Evolutionary conservation across 2,329 filamentous ascomycete species (phyloP), one percentile per base, ranked within the genome.

Genomic region (Aspergillus viridinutans): DNA sequence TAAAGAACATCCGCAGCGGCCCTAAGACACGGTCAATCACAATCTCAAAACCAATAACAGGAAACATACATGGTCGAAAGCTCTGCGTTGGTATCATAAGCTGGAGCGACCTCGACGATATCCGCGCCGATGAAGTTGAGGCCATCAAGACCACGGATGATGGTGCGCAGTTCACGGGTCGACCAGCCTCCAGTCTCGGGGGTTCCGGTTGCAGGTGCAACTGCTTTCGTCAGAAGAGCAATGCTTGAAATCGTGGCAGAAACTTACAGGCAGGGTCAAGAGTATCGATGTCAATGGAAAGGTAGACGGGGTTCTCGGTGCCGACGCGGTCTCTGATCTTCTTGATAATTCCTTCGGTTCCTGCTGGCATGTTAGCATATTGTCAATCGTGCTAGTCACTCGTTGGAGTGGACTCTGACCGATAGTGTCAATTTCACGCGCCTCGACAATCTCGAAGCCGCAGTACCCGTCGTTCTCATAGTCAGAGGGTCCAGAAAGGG

Each of bases 401-500:
- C 4, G 8, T 9, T 9, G 23, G n/a, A 10, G 38, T n/a, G n/a
- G n/a, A n/a, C 17, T 32, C 42, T 23, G n/a, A 69, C 70, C 86
- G 58, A 88, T 87, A 7, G 80, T 85, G 69, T 89, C 86, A 58
- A 89, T 87, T 64, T 88, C 86, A 17, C 85, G 80, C 0, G 87
- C 90, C 75, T 92, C 89, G 48, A 92, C 85, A 60, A 92, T 92
- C 74, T 90, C 83, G 69, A 93, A 93, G 6, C 90, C 90, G 69
- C 88, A 90, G 75, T 92, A 92, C 32, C 89, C 89, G 70, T 94
- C 90, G 69, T 93, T 90, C 64, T 90, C 89, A 72, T 92, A 93
- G 76, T 93, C 90, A 20, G 85, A 88, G 0, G 87, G 86, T 0
- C 90, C 90, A 58, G 85, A 89, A 20, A 94, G 80, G 2, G 90